Percentiles rank a stretch among this genome's conserved stretches.
Conservation (phyloP, 345 rosid species). For the Heritiera littoralis region DNA sequence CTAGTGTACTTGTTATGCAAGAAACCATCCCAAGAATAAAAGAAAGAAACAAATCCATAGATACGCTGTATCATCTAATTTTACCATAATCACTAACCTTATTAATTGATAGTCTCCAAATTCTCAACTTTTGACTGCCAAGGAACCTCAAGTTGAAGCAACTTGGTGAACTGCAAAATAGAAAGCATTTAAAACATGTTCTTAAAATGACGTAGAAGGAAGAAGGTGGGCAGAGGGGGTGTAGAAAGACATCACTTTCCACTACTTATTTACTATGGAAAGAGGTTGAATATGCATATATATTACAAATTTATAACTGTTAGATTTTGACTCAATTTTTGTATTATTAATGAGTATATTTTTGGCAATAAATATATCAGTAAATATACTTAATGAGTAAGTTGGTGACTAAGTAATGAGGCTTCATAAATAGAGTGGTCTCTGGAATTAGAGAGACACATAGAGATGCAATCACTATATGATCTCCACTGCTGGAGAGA, state of each 20-base stretch:
- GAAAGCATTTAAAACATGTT: background rate
- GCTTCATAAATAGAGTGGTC: no score
- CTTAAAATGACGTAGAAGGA: background rate
- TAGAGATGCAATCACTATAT: no score
- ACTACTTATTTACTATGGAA: background rate
- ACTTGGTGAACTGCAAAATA: slow-evolving; percentile 64
- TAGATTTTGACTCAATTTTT: no score
- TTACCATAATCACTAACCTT: slow-evolving; percentile 29
- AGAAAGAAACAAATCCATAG: background rate
- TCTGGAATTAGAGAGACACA: no score
- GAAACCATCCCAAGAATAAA: background rate
- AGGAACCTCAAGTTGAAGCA: slow-evolving; percentile 70
- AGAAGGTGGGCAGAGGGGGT: background rate
- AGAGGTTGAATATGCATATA: background rate
- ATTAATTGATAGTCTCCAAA: slow-evolving; percentile 33
- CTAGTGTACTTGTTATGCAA: background rate
- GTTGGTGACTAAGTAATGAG: no score
- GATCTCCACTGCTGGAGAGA: no score
- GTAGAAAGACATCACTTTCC: background rate
- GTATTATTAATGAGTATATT: no score
- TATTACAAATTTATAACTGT: background rate
- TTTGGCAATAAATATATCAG: no score
- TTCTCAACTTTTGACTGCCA: slow-evolving; percentile 38
- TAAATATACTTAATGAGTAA: no score
- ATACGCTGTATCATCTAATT: background rate